phyloP scores from a whole-genome alignment of 352 stramenopile genomes.

The Pythium folliculosum region DNA sequence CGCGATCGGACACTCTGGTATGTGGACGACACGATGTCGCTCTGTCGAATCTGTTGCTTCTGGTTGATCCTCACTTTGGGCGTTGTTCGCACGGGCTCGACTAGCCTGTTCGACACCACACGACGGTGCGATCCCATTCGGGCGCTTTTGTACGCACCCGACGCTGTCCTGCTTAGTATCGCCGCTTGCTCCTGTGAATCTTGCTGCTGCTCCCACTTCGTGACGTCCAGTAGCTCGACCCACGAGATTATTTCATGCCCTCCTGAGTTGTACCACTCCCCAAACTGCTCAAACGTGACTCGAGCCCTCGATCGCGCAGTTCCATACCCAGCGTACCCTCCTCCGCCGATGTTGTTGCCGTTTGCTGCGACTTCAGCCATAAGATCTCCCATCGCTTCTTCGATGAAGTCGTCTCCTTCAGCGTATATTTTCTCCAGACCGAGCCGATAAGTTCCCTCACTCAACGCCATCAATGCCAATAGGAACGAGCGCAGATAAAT shows the following conservation, averaged over 20 bases:
- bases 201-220: conserved; percentile 84
- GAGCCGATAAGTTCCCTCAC: conserved; percentile 77
- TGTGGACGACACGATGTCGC: conserved; percentile 77
- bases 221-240: conserved; percentile 83
- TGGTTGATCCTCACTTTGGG: conserved; percentile 51
- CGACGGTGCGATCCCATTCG: conserved; percentile 52
- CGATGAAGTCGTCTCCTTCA: conserved; percentile 85
- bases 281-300: conserved; percentile 91
- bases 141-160: conserved; percentile 29
- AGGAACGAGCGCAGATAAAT: conserved; percentile 87
- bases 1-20: conserved; percentile 35
- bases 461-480: conserved; percentile 84
- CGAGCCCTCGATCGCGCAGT: conserved; percentile 62
- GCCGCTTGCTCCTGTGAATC: conserved; percentile 57
- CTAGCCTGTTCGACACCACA: conserved; percentile 37
- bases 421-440: conserved; percentile 86
- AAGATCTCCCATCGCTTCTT: conserved; percentile 84
- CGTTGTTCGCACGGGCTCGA: conserved; percentile 57
- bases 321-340: conserved; percentile 57
- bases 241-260: conserved; percentile 84
- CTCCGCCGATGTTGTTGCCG: conserved; percentile 39
- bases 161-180: conserved; percentile 29
- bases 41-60: conserved; percentile 76
- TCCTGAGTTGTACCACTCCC: conserved; percentile 88
- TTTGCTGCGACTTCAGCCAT: conserved; percentile 77